These are phyloP conservation scores for Boletales sp. DNA, from an alignment of 768 basidiomycete genomes.

Conservation along the genomic window DNA sequence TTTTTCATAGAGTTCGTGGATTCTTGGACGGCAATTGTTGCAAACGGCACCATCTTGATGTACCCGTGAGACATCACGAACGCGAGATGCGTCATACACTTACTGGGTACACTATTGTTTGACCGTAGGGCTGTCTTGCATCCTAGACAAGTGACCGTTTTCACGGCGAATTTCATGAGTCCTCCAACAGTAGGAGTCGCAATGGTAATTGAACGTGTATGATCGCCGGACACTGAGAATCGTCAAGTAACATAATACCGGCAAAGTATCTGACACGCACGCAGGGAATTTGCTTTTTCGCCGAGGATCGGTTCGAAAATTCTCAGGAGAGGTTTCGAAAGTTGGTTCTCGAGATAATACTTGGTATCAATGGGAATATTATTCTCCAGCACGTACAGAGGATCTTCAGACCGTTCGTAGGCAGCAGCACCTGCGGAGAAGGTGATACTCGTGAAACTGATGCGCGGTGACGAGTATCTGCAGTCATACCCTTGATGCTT, in stretches of 20 bases:
- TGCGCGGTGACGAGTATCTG: background rate
- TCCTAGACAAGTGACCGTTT: constrained; percentile 90
- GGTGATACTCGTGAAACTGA: background rate
- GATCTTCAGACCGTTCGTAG: constrained; percentile 98
- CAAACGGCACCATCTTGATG: constrained; percentile 84
- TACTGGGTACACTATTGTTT: constrained; percentile 73
- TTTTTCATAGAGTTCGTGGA: constrained; percentile 91
- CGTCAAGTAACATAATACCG: constrained; percentile 1
- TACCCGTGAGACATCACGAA: constrained; percentile 3
- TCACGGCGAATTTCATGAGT: constrained; percentile 98
- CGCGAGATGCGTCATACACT: constrained; percentile 17
- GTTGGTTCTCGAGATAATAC: constrained; percentile 97
- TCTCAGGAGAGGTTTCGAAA: constrained; percentile 93
- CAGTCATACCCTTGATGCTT: constrained; percentile 76
- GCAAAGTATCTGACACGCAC: constrained; percentile 42
- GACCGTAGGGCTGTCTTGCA: constrained; percentile 86
- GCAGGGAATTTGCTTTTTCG: constrained; percentile 79
- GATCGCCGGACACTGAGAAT: constrained; percentile 83
- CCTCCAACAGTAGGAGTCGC: constrained; percentile 96
- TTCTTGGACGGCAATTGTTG: constrained; percentile 81
- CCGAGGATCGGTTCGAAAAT: constrained; percentile 98
- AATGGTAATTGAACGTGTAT: constrained; percentile 92
- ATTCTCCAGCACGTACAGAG: constrained; percentile 94
- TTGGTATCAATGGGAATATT: constrained; percentile 97
- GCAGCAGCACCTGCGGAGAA: constrained; percentile 78